These are phyloP conservation scores for Lipomyces spencermartinsiae DNA, from an alignment of 805 yeast species.

Conservation along the genomic window DNA sequence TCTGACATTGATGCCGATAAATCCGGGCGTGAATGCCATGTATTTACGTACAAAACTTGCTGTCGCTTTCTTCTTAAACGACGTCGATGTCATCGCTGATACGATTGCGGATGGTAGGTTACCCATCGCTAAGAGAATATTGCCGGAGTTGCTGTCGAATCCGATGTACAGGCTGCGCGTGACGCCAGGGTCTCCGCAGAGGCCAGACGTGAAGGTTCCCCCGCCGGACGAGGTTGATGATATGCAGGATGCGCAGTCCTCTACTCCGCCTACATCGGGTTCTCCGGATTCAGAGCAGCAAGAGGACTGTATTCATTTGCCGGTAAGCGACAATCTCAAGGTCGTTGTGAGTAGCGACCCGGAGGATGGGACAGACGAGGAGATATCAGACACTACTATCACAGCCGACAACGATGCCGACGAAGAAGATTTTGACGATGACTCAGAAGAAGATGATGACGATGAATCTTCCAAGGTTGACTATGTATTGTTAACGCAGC, in stretches of 20 bases:
- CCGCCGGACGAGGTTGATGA: background rate
- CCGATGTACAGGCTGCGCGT: conserved; percentile 21
- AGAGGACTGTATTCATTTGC: background rate
- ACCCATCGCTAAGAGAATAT: conserved; percentile 31
- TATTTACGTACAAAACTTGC: conserved; percentile 24
- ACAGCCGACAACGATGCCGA: conserved; percentile 8
- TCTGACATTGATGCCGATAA: conserved; percentile 19
- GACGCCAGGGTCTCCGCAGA: background rate
- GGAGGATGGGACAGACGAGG: background rate
- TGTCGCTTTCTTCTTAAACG: conserved; percentile 25
- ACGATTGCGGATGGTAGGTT: conserved; percentile 16
- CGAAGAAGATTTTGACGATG: background rate
- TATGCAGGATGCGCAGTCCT: background rate
- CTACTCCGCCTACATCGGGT: background rate
- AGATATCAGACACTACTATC: background rate
- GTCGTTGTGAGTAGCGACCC: background rate
- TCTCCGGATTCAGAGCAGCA: background rate
- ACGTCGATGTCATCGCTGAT: conserved; percentile 14
- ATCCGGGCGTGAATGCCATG: conserved; percentile 21
- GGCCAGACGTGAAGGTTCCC: background rate
- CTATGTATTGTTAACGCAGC: conserved; percentile 12
- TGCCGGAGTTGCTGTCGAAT: conserved; percentile 28
- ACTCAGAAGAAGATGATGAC: conserved; percentile 12
- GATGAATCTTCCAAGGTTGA: conserved; percentile 14
- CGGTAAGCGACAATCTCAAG: background rate